Percentiles rank a stretch among this genome's conserved stretches.
Evolutionary conservation across 2,329 filamentous ascomycete species (phyloP).

Genomic region (Zasmidium citrigriseum): DNA sequence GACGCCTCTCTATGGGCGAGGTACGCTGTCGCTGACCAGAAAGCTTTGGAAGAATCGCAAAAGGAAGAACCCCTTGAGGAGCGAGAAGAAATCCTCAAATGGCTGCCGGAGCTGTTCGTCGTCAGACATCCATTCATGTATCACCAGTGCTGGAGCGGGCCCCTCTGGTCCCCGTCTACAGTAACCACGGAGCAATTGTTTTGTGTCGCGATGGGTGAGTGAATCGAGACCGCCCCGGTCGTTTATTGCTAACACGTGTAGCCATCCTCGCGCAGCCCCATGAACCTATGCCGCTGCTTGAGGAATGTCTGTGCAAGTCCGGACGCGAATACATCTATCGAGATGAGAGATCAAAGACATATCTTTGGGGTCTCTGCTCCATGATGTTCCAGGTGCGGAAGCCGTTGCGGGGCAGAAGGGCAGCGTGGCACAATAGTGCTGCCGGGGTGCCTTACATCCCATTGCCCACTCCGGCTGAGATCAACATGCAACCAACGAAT

Average conservation of each 20-base stretch:
- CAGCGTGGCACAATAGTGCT: constrained; percentile 8
- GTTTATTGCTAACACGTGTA: neutral
- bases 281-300: constrained; percentile 1
- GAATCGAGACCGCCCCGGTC: neutral
- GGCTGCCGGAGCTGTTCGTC: constrained; percentile 15
- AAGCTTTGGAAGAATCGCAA: constrained; percentile 1
- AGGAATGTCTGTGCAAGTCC: neutral
- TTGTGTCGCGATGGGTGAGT: constrained; percentile 6
- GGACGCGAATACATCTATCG: neutral
- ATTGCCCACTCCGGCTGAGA: neutral
- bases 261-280: constrained; percentile 3
- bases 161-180: neutral
- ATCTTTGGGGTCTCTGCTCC: constrained; percentile 8
- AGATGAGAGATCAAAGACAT: neutral
- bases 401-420: neutral
- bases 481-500: constrained; percentile 2
- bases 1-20: constrained; percentile 16
- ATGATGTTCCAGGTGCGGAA: constrained; percentile 5
- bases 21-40: constrained; percentile 19
- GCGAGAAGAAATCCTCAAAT: neutral
- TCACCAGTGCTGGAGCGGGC: constrained; percentile 5
- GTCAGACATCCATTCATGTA: constrained; percentile 14
- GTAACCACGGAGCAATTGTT: constrained; percentile 3
- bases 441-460: constrained; percentile 8
- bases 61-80: constrained; percentile 1